phyloP scores from a whole-genome alignment of 2,329 filamentous ascomycete species.

The Hymenoscyphus repandus region DNA sequence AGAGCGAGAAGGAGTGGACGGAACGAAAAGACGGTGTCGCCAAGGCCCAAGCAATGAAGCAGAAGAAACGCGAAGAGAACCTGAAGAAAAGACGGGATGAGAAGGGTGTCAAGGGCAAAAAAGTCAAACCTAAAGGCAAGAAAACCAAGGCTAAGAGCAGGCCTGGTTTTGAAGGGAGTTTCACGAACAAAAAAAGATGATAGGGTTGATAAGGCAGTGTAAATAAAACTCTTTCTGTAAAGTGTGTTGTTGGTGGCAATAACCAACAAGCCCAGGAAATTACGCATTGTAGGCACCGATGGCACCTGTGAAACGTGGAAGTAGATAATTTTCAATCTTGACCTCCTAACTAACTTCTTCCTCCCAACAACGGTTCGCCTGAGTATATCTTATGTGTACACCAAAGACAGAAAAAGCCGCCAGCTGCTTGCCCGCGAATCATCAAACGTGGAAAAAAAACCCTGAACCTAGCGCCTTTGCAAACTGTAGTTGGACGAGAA shows the following conservation, averaged over 20 bases:
- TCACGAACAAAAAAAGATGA: conserved; percentile 23
- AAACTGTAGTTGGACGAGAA: background rate
- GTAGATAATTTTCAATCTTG: background rate
- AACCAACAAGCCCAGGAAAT: background rate
- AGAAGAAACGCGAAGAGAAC: conserved; percentile 79
- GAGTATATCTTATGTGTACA: background rate
- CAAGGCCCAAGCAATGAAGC: conserved; percentile 71
- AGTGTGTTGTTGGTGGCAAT: background rate
- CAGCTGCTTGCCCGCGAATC: background rate
- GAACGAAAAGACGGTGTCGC: conserved; percentile 68
- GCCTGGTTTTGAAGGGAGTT: conserved; percentile 54
- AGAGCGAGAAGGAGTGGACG: conserved; percentile 84
- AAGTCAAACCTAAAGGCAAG: conserved; percentile 41
- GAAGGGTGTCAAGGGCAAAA: conserved; percentile 58
- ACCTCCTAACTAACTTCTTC: background rate
- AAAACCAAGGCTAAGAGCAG: conserved; percentile 39
- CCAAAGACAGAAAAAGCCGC: background rate
- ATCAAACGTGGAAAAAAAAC: background rate
- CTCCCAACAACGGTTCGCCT: background rate
- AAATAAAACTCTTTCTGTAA: background rate
- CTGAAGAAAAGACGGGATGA: conserved; percentile 69
- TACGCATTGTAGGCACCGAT: background rate
- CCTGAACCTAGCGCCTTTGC: background rate
- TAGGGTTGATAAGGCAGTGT: background rate
- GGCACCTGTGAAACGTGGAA: background rate